A percentile compares a stretch with the other conserved stretches of the same genome.
Conservation (phyloP, 495 filamentous ascomycete species). For the Aspergillus kassunensis region DNA sequence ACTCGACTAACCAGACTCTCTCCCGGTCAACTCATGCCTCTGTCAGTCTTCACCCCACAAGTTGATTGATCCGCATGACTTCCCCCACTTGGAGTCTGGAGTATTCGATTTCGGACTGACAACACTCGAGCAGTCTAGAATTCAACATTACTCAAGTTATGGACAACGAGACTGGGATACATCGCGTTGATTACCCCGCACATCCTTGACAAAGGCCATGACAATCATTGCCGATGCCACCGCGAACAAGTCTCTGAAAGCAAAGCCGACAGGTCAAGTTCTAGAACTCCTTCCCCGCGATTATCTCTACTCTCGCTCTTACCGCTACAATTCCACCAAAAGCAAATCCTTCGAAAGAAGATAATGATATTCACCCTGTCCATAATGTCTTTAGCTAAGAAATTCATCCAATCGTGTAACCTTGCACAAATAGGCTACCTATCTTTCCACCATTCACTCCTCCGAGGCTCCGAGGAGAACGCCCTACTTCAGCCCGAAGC, state of each 20-base stretch:
- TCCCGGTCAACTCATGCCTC: too few species aligned
- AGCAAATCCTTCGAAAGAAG: neutral
- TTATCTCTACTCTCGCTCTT: neutral
- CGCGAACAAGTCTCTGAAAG: too few species aligned
- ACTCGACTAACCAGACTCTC: too few species aligned
- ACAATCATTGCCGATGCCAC: too few species aligned
- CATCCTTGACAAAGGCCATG: too few species aligned
- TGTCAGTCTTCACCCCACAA: too few species aligned
- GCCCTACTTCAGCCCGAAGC: conserved; percentile 80
- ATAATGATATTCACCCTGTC: neutral
- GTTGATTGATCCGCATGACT: conserved; percentile 3
- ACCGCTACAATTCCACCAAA: neutral
- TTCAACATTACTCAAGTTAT: too few species aligned
- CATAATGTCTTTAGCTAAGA: neutral
- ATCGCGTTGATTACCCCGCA: too few species aligned
- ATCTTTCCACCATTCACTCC: neutral
- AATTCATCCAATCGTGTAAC: neutral
- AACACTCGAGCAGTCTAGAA: too few species aligned
- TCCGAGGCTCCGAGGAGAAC: neutral
- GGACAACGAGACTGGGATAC: too few species aligned
- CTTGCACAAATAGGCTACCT: neutral
- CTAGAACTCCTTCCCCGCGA: conserved; percentile 2
- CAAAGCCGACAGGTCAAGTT: neutral
- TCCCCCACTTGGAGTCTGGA: neutral
- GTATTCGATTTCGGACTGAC: too few species aligned